These are phyloP conservation scores for Nothophytophthora sp. DNA, from an alignment of 352 stramenopile species.

Conservation along the genomic window DNA sequence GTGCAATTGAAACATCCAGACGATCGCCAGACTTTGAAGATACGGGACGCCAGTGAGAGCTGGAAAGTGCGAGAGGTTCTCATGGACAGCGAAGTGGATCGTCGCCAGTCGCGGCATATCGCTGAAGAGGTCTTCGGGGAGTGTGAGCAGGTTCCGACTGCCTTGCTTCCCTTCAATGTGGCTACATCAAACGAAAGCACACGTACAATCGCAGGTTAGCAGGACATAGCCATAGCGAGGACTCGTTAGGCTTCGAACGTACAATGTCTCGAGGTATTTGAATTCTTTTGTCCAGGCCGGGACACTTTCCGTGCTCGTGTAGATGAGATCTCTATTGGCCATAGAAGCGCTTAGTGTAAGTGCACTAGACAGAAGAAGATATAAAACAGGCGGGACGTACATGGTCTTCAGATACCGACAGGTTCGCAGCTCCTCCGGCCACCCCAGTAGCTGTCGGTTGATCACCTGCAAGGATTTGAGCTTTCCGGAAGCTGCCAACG, in stretches of 20 bases:
- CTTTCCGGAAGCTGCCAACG: conserved; percentile 14
- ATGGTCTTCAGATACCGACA: conserved; percentile 18
- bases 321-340: conserved; percentile 4
- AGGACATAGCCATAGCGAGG: neutral
- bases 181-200: neutral
- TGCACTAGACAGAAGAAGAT: neutral
- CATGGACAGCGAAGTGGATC: conserved; percentile 17
- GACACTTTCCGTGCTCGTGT: conserved; percentile 14
- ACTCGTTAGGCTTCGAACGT: neutral
- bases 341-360: neutral
- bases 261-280: conserved; percentile 21
- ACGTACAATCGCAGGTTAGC: neutral
- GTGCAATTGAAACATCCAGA: conserved; percentile 8
- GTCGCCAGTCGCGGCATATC: conserved; percentile 13
- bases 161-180: conserved; percentile 22
- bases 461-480: conserved; percentile 26
- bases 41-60: conserved; percentile 12
- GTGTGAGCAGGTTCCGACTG: conserved; percentile 8
- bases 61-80: conserved; percentile 6
- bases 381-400: too few relatives aligned
- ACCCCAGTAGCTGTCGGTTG: conserved; percentile 16
- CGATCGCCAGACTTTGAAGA: conserved; percentile 13
- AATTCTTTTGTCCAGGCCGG: conserved; percentile 18
- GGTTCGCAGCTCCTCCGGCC: conserved; percentile 16
- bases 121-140: conserved; percentile 15